These are phyloP conservation scores for Cytospora chrysosperma DNA, from an alignment of 2,329 filamentous ascomycete species.

Conservation along the genomic window DNA sequence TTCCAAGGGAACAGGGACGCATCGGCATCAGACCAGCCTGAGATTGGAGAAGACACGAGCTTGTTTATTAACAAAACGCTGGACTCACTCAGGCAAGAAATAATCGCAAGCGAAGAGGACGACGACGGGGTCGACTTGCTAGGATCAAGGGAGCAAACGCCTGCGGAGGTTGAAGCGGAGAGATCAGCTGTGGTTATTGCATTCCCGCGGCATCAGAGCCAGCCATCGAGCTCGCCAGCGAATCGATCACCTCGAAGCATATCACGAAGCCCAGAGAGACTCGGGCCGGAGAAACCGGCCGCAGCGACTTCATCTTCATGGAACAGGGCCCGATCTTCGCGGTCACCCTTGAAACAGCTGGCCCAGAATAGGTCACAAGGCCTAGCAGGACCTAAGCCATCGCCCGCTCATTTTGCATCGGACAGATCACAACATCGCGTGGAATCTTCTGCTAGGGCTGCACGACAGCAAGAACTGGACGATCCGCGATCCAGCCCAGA, in stretches of 20 bases:
- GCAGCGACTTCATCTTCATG: background rate
- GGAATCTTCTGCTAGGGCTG: background rate
- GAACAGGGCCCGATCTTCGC: background rate
- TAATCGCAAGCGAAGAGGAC: conserved; percentile 29
- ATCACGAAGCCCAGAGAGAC: background rate
- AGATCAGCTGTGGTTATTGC: background rate
- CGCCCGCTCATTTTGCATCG: background rate
- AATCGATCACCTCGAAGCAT: background rate
- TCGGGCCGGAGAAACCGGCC: background rate
- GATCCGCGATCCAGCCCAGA: conserved; percentile 22
- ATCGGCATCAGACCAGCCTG: conserved; percentile 38
- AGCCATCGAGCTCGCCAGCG: background rate
- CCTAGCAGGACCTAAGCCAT: background rate
- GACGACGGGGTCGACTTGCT: conserved; percentile 19
- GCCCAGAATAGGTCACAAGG: background rate
- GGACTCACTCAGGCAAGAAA: conserved; percentile 46
- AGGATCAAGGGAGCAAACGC: conserved; percentile 13
- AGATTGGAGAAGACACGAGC: conserved; percentile 56
- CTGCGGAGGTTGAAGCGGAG: background rate
- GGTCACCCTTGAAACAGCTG: background rate
- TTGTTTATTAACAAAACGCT: conserved; percentile 56
- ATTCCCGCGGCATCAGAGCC: background rate
- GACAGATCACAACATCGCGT: background rate
- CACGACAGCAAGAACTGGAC: background rate
- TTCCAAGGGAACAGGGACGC: conserved; percentile 43